Base-by-base conservation (phyloP, 768 basidiomycete genomes). In the Russula emetica region DNA sequence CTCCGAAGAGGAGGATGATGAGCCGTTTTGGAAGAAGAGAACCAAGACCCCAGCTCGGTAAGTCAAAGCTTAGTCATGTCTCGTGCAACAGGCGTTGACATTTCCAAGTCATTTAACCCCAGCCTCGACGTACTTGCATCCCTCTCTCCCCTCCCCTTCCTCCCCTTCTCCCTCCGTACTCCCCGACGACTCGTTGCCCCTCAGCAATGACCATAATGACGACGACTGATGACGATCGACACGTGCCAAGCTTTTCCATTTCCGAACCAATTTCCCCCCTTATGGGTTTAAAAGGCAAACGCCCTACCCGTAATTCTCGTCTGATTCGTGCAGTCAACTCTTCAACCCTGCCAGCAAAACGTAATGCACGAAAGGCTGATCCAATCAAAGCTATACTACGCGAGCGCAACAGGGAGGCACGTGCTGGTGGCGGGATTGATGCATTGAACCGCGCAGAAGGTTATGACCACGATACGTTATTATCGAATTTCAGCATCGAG, bases 1-100 rank as follows among this genome's bases (percentile, higher is more conserved):
- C 20, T 66, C 62, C 8, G 71, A 69, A 16, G 67, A 66, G 40
- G 70, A 71, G 28, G 60, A 61, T 11, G 63, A 64, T 28, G 55
- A 61, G 24, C 64, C 64, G 1, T 65, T 65, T n/a, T 65, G 59
- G 64, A 65, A 65, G 64, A 65, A 65, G 50, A 52, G 49, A n/a
- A 30, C 18, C 32, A 56, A 52, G 14, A 18, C 18, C 13, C 36
- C 40, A 42, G 6, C 55, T 9, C 10, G 60, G 64, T 61, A 40
- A 60, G 63, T 42, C 13, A n/a, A 55, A 10, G 18, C 22, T 32
- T 10, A n/a, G 47, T 45, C 13, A 11, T 20, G 14, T 47, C 7
- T 18, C n/a, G n/a, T 13, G 22, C 11, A 47, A 38, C n/a, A 0
- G n/a, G 51, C 20, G 24, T 50, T 60, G 47, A 64, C 38, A 22